Evolutionary conservation across 1,284 basidiomycete genomes (phyloP), one percentile per base, ranked within the genome.

Genomic region (Apiotrichum domesticum): DNA sequence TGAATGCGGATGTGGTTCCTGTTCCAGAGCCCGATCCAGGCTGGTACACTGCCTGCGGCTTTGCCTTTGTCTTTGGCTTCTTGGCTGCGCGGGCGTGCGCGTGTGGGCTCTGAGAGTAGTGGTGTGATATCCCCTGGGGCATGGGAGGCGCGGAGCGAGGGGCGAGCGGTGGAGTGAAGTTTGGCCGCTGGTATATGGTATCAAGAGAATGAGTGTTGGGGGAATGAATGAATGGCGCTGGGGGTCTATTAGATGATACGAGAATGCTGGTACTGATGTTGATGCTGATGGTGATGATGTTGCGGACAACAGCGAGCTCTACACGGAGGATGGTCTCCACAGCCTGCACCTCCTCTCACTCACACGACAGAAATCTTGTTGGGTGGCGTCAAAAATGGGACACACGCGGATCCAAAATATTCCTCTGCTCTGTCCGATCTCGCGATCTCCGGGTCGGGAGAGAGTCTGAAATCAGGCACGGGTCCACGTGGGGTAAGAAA

Each of bases 21-120:
- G 57, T 51, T 50, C 51, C 10, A 15, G 39, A n/a, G 14, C 46
- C 43, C 21, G 51, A 40, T 44, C 8, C 13, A 4, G 45, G 44
- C 35, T 46, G 43, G 35, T 37, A 48, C 35, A 44, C 33, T 6
- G 52, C 37, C 21, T 7, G 44, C 8, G n/a, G 40, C 34, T 48
- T 54, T 10, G 46, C n/a, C n/a, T 39, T 49, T 49, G 47, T 49
- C 35, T 49, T 49, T 39, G 47, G 35, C 47, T 49, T 49, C 35
- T 49, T 49, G 14, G 47, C 35, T 14, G 46, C 33, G 46, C 35
- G 46, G 35, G 34, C 9, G 35, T 49, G 47, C 15, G 34, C 6
- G 37, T 49, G 66, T 29, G 62, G 53, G 41, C 58, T 55, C 59
- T 66, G 69, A 39, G 64, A 57, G 47, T 49, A 57, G 47, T 49